These are phyloP conservation scores for Pichia sp. DNA, from an alignment of 1,139 yeast genomes.

Conservation along the genomic window DNA sequence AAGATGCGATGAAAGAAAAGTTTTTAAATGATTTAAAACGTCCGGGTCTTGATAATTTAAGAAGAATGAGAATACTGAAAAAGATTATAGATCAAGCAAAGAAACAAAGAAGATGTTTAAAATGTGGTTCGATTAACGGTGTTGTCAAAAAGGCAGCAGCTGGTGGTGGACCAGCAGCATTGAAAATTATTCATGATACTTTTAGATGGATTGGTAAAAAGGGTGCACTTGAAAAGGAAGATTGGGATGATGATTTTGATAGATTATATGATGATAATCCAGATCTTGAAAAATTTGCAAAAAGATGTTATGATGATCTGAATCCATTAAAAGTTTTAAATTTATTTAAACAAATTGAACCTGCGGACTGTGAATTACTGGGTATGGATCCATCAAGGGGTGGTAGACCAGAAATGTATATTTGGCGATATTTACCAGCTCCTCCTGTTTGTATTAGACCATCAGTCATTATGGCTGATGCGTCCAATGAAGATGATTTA, in stretches of 20 bases:
- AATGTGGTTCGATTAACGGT: constrained; percentile 87
- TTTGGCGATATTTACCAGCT: constrained; percentile 96
- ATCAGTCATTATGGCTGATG: constrained; percentile 90
- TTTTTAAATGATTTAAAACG: constrained; percentile 72
- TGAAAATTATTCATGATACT: constrained; percentile 92
- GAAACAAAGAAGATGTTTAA: constrained; percentile 84
- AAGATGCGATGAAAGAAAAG: constrained; percentile 62
- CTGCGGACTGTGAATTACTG: constrained; percentile 84
- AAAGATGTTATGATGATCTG: constrained; percentile 86
- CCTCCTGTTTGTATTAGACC: constrained; percentile 99
- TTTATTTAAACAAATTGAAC: constrained; percentile 75
- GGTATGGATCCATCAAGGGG: constrained; percentile 85
- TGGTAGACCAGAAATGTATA: constrained; percentile 93
- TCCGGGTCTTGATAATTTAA: constrained; percentile 84
- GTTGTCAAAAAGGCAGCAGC: constrained; percentile 96
- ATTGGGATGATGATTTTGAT: constrained; percentile 83
- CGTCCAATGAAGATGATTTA: constrained; percentile 93
- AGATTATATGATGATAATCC: constrained; percentile 67
- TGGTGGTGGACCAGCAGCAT: constrained; percentile 85
- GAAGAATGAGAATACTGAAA: constrained; percentile 85
- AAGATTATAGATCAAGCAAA: constrained; percentile 86
- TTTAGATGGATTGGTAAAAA: constrained; percentile 95
- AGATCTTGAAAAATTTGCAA: constrained; percentile 80
- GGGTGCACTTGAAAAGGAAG: constrained; percentile 72
- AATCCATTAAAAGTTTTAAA: constrained; percentile 88